These are phyloP conservation scores for Pterulicium gracile DNA, from an alignment of 1,284 basidiomycete genomes.

Conservation along the genomic window DNA sequence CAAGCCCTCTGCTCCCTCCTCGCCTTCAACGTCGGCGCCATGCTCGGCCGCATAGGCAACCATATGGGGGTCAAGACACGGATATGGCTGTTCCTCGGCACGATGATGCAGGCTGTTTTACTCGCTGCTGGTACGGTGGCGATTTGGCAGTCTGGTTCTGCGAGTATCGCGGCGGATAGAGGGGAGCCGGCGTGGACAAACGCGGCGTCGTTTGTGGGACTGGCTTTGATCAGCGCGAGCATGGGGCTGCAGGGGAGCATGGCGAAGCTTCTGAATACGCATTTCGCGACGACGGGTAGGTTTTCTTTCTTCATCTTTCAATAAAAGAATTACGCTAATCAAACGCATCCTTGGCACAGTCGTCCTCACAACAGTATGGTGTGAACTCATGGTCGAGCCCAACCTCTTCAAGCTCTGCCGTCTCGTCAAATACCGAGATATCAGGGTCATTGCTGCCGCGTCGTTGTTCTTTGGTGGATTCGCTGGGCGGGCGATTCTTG, in stretches of 20 bases:
- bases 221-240: constrained; percentile 73
- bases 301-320: constrained; percentile 26
- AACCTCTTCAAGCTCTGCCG: constrained; percentile 45
- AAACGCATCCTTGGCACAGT: constrained; percentile 23
- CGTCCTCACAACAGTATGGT: constrained; percentile 76
- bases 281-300: constrained; percentile 60
- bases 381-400: constrained; percentile 76
- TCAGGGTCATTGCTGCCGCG: constrained; percentile 60
- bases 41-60: constrained; percentile 61
- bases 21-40: constrained; percentile 61
- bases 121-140: constrained; percentile 63
- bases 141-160: constrained; percentile 53
- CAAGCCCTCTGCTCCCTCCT: constrained; percentile 74
- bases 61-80: constrained; percentile 60
- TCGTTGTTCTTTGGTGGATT: constrained; percentile 76
- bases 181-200: constrained; percentile 63
- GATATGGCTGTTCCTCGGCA: constrained; percentile 65
- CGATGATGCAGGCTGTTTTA: constrained; percentile 63
- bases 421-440: constrained; percentile 54
- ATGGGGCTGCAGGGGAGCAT: constrained; percentile 77
- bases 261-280: constrained; percentile 68
- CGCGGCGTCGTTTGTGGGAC: constrained; percentile 48
- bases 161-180: constrained; percentile 39
- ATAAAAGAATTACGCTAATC: neutral
- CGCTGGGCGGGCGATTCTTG: constrained; percentile 53